Percentiles rank a stretch among this genome's conserved stretches.
These are phyloP conservation scores for Diaporthe longicolla DNA, from an alignment of 2,329 filamentous ascomycete genomes.

Conservation along the genomic window DNA sequence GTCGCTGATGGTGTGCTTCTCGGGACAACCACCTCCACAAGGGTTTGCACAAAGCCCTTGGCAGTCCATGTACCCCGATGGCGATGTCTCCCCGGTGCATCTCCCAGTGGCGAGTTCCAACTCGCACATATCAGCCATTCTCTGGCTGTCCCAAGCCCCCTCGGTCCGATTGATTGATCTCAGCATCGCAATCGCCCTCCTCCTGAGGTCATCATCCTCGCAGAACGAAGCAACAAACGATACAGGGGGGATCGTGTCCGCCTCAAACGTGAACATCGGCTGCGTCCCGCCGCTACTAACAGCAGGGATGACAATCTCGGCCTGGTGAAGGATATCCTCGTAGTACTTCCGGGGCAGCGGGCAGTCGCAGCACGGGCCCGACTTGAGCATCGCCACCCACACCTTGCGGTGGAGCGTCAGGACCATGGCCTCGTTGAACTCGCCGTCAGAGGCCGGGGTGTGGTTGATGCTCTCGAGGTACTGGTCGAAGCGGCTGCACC, in stretches of 20 bases:
- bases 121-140: constrained; percentile 19
- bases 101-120: not conserved
- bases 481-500: constrained; percentile 1
- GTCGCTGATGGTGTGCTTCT: no score
- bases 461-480: constrained; percentile 20
- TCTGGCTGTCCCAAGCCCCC: constrained; percentile 16
- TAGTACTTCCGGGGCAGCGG: not conserved
- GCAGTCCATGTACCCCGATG: not conserved
- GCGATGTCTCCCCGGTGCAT: not conserved
- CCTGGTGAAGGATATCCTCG: constrained; percentile 1
- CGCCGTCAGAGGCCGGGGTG: constrained; percentile 1
- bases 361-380: not conserved
- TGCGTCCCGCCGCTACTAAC: not conserved
- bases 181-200: constrained; percentile 19
- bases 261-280: constrained; percentile 1
- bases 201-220: not conserved
- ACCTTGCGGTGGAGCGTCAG: constrained; percentile 9
- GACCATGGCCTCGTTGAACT: constrained; percentile 25
- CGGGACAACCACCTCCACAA: not conserved
- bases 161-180: constrained; percentile 4
- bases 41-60: not conserved
- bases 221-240: constrained; percentile 3
- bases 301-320: not conserved
- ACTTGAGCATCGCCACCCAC: not conserved
- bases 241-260: constrained; percentile 13